These are phyloP conservation scores for Glonium stellatum DNA, from an alignment of 495 filamentous ascomycete species.

Conservation along the genomic window DNA sequence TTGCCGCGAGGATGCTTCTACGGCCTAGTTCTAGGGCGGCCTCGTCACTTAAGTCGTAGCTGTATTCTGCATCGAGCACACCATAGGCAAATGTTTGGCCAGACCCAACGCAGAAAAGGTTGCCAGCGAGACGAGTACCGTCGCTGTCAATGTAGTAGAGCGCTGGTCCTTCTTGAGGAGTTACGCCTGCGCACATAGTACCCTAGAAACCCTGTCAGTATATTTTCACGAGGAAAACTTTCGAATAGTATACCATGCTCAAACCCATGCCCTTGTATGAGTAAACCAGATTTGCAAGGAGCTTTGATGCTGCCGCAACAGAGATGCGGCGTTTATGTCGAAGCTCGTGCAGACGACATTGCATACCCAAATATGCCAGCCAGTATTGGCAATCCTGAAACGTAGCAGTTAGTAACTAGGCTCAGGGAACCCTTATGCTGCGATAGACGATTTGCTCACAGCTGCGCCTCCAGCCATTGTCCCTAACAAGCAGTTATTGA, in stretches of 20 bases:
- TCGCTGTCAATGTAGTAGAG: conserved; percentile 99
- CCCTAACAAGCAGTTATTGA: conserved; percentile 81
- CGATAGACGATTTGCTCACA: conserved; percentile 42
- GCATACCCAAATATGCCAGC: conserved; percentile 96
- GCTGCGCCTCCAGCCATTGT: conserved; percentile 99
- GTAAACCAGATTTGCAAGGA: conserved; percentile 96
- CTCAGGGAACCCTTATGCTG: background rate
- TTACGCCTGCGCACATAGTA: conserved; percentile 98
- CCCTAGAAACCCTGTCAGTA: conserved; percentile 41
- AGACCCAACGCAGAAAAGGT: conserved; percentile 95
- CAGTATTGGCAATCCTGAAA: conserved; percentile 94
- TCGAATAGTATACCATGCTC: conserved; percentile 55
- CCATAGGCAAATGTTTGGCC: conserved; percentile 99
- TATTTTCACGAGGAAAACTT: background rate
- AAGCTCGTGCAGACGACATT: conserved; percentile 97
- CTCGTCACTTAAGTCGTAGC: conserved; percentile 75
- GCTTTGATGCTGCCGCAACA: conserved; percentile 95
- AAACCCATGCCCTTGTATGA: conserved; percentile 96
- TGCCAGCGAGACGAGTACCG: conserved; percentile 84
- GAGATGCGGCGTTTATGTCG: conserved; percentile 98
- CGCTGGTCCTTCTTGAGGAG: conserved; percentile 89
- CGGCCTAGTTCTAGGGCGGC: conserved; percentile 86
- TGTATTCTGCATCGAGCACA: conserved; percentile 91
- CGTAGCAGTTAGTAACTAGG: background rate
- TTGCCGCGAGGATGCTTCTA: conserved; percentile 90